Base-by-base conservation (phyloP, 2,329 filamentous ascomycete genomes). In the Colletotrichum tofieldiae region DNA sequence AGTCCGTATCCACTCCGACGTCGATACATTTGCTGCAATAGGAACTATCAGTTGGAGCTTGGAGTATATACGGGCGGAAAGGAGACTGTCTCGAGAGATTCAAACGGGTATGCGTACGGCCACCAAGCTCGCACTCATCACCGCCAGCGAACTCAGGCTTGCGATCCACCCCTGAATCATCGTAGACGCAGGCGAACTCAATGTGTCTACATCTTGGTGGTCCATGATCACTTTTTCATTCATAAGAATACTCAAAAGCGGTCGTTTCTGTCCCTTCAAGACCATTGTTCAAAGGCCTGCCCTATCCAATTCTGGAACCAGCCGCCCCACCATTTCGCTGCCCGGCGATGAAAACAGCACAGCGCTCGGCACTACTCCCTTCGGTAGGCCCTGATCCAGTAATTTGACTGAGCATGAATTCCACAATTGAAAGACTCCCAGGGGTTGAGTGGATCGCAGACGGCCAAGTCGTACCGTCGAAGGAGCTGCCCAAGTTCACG, bases 401-500 rank as follows among this genome's bases (percentile, higher is more conserved):
- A 75, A 1, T 81, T 77, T 4, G 78, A 80, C 52, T 81, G 80
- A 0, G 75, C 67, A 51, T 81, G 80, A 5, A 81, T 76, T 5
- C 77, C 79, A 20, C 73, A 79, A 23, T 81, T 78, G 18, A 76
- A 73, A 1, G 79, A 77, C 16, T 77, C 77, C 78, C 79, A 81
- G 1, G 80, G 80, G 16, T 73, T 76, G 2, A 77, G 76, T 2
- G 80, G 78, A 56, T 81, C 76, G 14, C 79, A 78, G 11, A 80
- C 75, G 1, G 75, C 73, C 43, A 82, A 67, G 12, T 82, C 79
- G 58, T 80, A 82, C 0, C 75, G 74, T 14, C 78, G 73, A n/a
- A 81, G 52, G 0, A 81, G 59, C 80, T 82, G 2, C 0, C 3
- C 20, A 18, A 49, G 55, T 59, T 26, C 18, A 18, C 32, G 9